These are phyloP conservation scores for Chalciporus sphaerocephalus DNA, from an alignment of 768 basidiomycete species.

Conservation along the genomic window DNA sequence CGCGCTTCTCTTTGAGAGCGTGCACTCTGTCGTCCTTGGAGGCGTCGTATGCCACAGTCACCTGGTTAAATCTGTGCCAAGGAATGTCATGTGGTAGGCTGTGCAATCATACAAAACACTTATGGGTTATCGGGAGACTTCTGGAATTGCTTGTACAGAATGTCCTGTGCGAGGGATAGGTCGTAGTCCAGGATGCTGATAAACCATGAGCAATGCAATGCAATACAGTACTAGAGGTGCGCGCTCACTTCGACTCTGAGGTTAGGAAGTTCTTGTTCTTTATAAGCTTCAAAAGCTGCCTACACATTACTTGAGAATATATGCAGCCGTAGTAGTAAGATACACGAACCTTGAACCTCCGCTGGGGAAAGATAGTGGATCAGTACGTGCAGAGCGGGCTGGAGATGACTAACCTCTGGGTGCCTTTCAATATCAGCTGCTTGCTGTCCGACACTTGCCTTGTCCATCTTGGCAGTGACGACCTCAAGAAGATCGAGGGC, in stretches of 20 bases:
- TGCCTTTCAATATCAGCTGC: slow-evolving; percentile 85
- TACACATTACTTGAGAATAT: slow-evolving; percentile 25
- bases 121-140: slow-evolving; percentile 96
- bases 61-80: slow-evolving; percentile 73
- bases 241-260: slow-evolving; percentile 61
- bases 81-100: slow-evolving; percentile 3
- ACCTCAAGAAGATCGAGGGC: slow-evolving; percentile 85
- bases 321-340: not conserved
- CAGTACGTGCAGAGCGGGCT: slow-evolving; percentile 6
- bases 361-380: slow-evolving; percentile 39
- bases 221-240: not conserved
- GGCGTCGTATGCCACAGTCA: slow-evolving; percentile 74
- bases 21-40: slow-evolving; percentile 81
- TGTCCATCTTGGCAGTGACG: slow-evolving; percentile 90
- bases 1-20: slow-evolving; percentile 65
- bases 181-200: slow-evolving; percentile 82
- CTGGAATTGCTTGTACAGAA: slow-evolving; percentile 92
- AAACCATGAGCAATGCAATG: slow-evolving; percentile 11
- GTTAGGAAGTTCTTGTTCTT: slow-evolving; percentile 81
- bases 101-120: slow-evolving; percentile 23
- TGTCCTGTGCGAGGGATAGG: slow-evolving; percentile 47
- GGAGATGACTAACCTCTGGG: slow-evolving; percentile 68
- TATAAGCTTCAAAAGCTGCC: slow-evolving; percentile 89
- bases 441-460: slow-evolving; percentile 82
- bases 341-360: slow-evolving; percentile 74